Evolutionary conservation across 495 filamentous ascomycete species (phyloP).

Genomic region (Mytilinidion resinicola): DNA sequence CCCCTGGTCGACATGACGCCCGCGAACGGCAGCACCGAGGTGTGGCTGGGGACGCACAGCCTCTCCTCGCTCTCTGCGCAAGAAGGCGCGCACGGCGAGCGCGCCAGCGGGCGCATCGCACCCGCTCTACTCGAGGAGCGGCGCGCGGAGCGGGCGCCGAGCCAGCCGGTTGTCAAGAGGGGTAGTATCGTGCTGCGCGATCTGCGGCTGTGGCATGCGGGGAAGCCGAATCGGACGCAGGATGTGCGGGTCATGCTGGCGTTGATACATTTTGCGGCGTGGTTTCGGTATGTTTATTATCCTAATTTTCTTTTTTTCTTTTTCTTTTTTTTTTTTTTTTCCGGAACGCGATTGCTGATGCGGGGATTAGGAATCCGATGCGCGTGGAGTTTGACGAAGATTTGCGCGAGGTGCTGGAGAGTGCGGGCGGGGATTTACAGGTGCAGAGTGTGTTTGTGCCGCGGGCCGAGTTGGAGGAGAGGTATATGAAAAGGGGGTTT

Average conservation of each 20-base stretch:
- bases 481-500: constrained; percentile 23
- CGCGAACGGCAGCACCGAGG: constrained; percentile 53
- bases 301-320: constrained; percentile 37
- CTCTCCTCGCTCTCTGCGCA: constrained; percentile 38
- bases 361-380: constrained; percentile 47
- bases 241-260: constrained; percentile 52
- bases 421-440: constrained; percentile 7
- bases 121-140: constrained; percentile 39
- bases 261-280: constrained; percentile 42
- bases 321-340: too few relatives aligned
- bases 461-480: constrained; percentile 11
- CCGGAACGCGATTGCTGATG: too few relatives aligned
- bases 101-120: constrained; percentile 46
- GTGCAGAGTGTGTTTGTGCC: constrained; percentile 11
- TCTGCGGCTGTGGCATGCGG: constrained; percentile 55
- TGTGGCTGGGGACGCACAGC: constrained; percentile 55
- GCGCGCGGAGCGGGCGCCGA: constrained; percentile 38
- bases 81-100: constrained; percentile 42
- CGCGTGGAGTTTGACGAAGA: constrained; percentile 44
- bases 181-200: constrained; percentile 51
- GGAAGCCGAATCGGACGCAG: constrained; percentile 49
- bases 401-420: constrained; percentile 31
- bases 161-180: constrained; percentile 47
- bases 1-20: constrained; percentile 47
- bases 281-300: background rate